Evolutionary conservation across 176 grass and related monocot species (phyloP).

Genomic region (maize (Zea mays)): DNA sequence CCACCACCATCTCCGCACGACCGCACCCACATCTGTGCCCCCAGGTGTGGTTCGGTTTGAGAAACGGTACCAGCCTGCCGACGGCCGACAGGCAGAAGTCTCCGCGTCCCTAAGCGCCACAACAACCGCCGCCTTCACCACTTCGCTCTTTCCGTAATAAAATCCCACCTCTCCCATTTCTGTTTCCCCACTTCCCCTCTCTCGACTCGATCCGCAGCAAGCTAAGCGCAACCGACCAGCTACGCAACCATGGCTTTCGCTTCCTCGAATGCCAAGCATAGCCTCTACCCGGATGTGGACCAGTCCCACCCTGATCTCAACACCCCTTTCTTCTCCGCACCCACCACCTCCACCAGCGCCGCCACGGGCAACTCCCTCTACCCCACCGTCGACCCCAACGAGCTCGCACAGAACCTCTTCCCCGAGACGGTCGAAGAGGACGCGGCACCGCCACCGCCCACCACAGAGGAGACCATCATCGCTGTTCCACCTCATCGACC

Average conservation of each 20-base stretch:
- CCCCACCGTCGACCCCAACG: too few species aligned
- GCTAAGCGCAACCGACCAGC: conserved; percentile 4
- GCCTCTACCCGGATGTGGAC: conserved; percentile 55
- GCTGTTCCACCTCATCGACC: conserved; percentile 72
- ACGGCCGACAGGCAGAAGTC: conserved; percentile 21
- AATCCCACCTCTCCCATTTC: not conserved
- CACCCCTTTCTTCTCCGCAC: too few species aligned
- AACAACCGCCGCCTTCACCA: conserved; percentile 19
- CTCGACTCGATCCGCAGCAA: too few species aligned
- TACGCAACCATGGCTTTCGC: conserved; percentile 32
- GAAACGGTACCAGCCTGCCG: too few species aligned
- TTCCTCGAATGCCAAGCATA: conserved; percentile 30
- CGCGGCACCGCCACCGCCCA: conserved; percentile 26
- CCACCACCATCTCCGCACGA: conserved; percentile 29
- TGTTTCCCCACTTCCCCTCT: too few species aligned
- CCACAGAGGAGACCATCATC: conserved; percentile 64
- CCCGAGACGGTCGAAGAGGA: conserved; percentile 48
- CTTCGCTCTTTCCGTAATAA: conserved; percentile 3
- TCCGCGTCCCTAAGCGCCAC: conserved; percentile 17
- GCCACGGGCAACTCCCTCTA: too few species aligned
- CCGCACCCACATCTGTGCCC: not conserved
- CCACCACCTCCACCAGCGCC: too few species aligned
- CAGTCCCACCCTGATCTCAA: too few species aligned
- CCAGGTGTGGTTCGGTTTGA: not conserved
- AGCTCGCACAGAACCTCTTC: too few species aligned